Conservation (phyloP, 805 yeast genomes). For the Groenewaldozyma salmanticensis region DNA sequence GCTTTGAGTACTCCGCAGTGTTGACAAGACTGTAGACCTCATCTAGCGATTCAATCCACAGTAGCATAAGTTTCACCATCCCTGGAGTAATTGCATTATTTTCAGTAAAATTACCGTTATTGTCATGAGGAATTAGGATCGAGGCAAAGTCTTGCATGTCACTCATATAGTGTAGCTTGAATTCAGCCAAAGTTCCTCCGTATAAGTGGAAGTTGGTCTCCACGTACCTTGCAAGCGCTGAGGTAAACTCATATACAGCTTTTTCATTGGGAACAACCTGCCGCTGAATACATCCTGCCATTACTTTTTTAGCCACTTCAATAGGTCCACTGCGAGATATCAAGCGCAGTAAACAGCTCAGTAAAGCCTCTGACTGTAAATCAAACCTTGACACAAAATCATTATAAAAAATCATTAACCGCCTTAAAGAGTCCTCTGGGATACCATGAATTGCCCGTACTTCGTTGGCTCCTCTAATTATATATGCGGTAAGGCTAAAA, state of each 20-base stretch:
- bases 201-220: neutral
- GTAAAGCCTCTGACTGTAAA: neutral
- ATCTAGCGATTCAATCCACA: slow-evolving; percentile 14
- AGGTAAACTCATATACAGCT: neutral
- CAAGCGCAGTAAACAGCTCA: neutral
- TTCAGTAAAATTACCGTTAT: neutral
- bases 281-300: neutral
- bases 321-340: neutral
- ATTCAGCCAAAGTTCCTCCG: neutral
- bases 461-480: neutral
- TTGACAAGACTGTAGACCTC: slow-evolving; percentile 22
- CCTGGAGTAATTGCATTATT: slow-evolving; percentile 16
- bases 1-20: slow-evolving; percentile 12
- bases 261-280: neutral
- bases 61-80: slow-evolving; percentile 18
- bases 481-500: neutral
- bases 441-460: neutral
- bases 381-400: neutral
- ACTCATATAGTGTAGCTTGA: neutral
- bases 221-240: neutral
- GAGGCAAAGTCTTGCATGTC: neutral
- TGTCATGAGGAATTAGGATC: neutral
- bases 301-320: neutral
- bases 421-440: neutral
- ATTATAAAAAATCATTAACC: neutral